A percentile compares a stretch with the other conserved stretches of the same genome.
These are phyloP conservation scores for Phlyctochytrium arcticum DNA, from an alignment of 192 early-diverging fungal species.

Conservation along the genomic window DNA sequence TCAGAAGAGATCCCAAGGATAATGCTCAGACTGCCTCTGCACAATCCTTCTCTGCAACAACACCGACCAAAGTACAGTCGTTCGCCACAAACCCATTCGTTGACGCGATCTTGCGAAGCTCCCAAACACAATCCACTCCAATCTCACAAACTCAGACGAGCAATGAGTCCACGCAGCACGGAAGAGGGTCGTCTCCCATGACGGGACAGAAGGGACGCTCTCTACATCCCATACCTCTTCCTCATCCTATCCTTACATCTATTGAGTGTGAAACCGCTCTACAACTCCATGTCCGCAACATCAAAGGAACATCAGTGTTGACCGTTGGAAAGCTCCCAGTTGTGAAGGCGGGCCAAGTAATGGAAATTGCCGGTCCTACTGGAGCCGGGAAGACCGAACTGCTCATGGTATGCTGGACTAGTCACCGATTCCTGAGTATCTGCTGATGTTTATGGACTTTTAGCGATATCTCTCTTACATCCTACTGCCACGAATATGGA, in stretches of 20 bases:
- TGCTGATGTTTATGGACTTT: neutral
- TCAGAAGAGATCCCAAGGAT: too few species aligned
- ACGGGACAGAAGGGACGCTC: too few species aligned
- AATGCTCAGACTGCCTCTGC: too few species aligned
- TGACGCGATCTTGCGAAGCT: too few species aligned
- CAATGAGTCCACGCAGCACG: too few species aligned
- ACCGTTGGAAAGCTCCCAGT: neutral
- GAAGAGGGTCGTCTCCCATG: too few species aligned
- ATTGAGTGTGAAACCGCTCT: neutral
- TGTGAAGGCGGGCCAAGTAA: conserved; percentile 6
- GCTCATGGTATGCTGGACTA: neutral
- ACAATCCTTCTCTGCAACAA: too few species aligned
- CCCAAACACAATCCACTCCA: too few species aligned
- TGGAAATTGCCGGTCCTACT: conserved; percentile 2
- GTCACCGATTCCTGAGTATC: neutral
- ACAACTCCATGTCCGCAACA: neutral
- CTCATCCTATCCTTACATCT: neutral
- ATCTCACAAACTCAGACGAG: too few species aligned
- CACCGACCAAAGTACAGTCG: too few species aligned
- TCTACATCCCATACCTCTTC: neutral
- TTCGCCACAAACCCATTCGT: too few species aligned
- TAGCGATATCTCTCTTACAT: neutral
- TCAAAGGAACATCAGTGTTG: neutral
- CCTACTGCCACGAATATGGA: neutral
- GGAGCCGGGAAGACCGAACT: conserved; percentile 13